Evolutionary conservation across 495 filamentous ascomycete species (phyloP).

Genomic region (Hyaloscypha hepaticicola): DNA sequence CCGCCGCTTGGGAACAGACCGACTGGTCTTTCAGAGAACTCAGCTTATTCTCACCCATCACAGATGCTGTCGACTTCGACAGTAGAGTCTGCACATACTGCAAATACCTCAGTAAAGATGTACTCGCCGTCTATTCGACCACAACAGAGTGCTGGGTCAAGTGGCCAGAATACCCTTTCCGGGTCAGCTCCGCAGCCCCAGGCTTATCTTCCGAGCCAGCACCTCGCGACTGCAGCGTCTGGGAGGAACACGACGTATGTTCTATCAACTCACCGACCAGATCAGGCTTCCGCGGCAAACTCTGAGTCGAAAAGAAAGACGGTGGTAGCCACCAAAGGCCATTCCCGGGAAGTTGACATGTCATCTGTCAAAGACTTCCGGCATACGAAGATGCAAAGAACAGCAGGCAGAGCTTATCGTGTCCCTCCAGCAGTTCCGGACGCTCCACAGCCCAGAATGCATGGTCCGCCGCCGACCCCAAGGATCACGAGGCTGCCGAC

Average conservation of each 20-base stretch:
- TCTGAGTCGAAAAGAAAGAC: neutral
- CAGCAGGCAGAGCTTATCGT: neutral
- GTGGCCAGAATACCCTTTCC: neutral
- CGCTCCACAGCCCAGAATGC: slow-evolving; percentile 8
- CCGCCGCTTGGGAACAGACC: neutral
- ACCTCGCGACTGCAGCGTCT: neutral
- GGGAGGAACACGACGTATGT: neutral
- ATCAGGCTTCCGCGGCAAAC: neutral
- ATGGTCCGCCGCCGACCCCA: slow-evolving; percentile 27
- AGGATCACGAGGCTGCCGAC: slow-evolving; percentile 25
- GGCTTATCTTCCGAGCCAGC: neutral
- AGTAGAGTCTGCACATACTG: neutral
- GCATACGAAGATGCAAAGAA: neutral
- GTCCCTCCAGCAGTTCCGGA: slow-evolving; percentile 25
- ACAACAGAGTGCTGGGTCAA: neutral
- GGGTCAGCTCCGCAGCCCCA: neutral
- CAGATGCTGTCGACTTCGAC: neutral
- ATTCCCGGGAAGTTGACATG: no score
- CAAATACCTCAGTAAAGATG: slow-evolving; percentile 11
- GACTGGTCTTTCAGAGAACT: neutral
- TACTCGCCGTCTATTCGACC: neutral
- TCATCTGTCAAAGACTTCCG: neutral
- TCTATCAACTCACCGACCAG: neutral
- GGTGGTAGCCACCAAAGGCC: neutral
- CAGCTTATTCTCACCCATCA: neutral